Evolutionary conservation across 2,329 filamentous ascomycete genomes (phyloP), one percentile per base, ranked within the genome.

Genomic region (Cercospora canescens): DNA sequence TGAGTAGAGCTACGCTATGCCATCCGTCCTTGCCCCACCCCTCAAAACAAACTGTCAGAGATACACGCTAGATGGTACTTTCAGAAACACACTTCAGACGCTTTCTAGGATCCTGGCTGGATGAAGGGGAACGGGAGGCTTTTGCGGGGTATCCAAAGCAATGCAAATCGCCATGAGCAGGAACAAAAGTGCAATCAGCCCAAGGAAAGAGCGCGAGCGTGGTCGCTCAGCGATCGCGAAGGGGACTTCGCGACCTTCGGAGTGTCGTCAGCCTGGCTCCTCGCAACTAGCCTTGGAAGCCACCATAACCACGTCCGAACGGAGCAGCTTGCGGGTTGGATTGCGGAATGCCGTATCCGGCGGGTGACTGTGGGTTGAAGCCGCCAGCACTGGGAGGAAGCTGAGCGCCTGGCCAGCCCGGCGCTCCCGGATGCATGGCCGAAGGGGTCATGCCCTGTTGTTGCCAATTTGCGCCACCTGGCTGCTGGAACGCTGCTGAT

Each of bases 381-480:
- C 92, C 92, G 74, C 91, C 92, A 73, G 91, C 91, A 76, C 90
- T 95, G 72, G 82, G 84, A 39, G 84, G 84, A 76, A 70, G 54
- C 69, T 70, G 67, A 81, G 82, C 70, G 48, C 60, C 60, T 78
- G 80, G 75, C 81, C 81, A 77, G 80, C 81, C 63, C 76, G 78
- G 75, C 77, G 81, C 77, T 18, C 68, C 59, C 16, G 69, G 71
- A 41, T 71, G 69, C 64, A 69, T 68, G 34, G 64, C 69, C 34
- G 72, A 72, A n/a, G 74, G 73, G 9, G 74, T 67, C 81, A 89
- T 86, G 73, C 75, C 66, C 7, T 37, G 48, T 86, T 90, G 70
- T 84, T 89, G 75, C 85, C 90, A 75, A 64, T 65, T 71, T 34
- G 73, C 73, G 18, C 81, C 91, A 92, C 70, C 86, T 86, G 85